A percentile compares a stretch with the other conserved stretches of the same genome.
Evolutionary conservation across 2,329 filamentous ascomycete genomes (phyloP).

Genomic region (Hirsutella rhossiliensis): DNA sequence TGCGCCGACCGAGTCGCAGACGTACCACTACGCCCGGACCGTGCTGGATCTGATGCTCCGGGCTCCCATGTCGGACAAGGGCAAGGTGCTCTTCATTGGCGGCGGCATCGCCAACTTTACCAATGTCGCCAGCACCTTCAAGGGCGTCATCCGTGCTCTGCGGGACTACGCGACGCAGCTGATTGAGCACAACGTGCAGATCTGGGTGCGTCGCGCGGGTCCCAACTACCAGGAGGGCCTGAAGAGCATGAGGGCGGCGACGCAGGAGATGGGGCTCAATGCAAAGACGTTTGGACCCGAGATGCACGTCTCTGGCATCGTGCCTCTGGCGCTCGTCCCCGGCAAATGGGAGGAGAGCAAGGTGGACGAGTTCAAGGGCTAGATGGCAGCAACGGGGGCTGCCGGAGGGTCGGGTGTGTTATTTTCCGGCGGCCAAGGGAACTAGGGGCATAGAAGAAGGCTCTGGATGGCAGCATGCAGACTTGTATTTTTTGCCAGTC

Average conservation of each 20-base stretch:
- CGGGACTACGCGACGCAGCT: slow-evolving; percentile 78
- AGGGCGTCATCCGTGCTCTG: slow-evolving; percentile 95
- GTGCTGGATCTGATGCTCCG: slow-evolving; percentile 96
- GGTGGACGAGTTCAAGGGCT: slow-evolving; percentile 48
- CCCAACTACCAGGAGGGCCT: slow-evolving; percentile 99
- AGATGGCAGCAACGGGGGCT: slow-evolving; percentile 12
- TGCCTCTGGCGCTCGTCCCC: slow-evolving; percentile 72
- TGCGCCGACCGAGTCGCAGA: slow-evolving; percentile 96
- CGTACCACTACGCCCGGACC: slow-evolving; percentile 96
- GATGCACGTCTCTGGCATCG: slow-evolving; percentile 97
- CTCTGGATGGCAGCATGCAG: slow-evolving; percentile 11
- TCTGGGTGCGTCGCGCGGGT: slow-evolving; percentile 80
- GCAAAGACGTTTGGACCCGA: slow-evolving; percentile 56
- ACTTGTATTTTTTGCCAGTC: slow-evolving; percentile 21
- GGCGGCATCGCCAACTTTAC: slow-evolving; percentile 99
- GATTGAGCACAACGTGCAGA: slow-evolving; percentile 93
- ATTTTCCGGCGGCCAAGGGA: neutral
- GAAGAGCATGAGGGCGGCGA: slow-evolving; percentile 98
- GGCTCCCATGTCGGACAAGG: slow-evolving; percentile 69
- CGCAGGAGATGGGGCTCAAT: slow-evolving; percentile 76
- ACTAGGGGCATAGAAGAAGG: slow-evolving; percentile 7
- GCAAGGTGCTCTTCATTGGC: slow-evolving; percentile 98
- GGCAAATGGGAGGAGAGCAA: slow-evolving; percentile 52
- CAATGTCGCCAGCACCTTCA: slow-evolving; percentile 98
- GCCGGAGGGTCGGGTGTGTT: neutral